phyloP scores from a whole-genome alignment of 176 grass and related monocot genomes.

The Avena sativa region DNA sequence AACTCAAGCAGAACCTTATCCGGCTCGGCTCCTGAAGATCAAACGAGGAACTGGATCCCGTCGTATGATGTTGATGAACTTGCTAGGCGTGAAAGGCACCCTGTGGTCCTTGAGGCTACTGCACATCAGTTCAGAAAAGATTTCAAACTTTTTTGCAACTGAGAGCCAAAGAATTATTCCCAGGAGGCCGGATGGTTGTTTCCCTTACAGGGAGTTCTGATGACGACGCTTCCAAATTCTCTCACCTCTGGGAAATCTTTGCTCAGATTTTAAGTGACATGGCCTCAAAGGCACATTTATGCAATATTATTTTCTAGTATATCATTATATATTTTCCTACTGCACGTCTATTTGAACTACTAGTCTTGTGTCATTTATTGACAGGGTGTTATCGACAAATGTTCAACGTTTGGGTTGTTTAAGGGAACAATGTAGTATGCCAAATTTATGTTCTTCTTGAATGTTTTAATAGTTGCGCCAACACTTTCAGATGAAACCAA shows the following conservation, averaged over 20 bases:
- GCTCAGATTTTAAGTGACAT: background rate
- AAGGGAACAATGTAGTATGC: too few species aligned
- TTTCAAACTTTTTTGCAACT: background rate
- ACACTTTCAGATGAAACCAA: too few species aligned
- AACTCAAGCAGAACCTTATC: background rate
- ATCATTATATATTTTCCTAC: background rate
- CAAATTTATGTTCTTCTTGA: too few species aligned
- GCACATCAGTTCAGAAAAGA: background rate
- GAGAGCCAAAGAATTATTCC: slow-evolving; percentile 14
- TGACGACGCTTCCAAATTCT: background rate
- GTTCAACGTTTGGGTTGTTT: too few species aligned
- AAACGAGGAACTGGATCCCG: background rate
- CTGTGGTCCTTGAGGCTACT: background rate
- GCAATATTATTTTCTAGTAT: background rate
- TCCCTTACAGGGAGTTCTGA: background rate
- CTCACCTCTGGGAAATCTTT: background rate
- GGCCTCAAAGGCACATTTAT: background rate
- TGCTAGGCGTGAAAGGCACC: background rate
- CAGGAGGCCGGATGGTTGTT: background rate
- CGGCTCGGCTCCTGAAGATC: background rate
- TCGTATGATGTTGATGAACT: background rate
- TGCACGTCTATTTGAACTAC: background rate
- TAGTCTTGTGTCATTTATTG: background rate
- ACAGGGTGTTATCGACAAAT: too few species aligned
- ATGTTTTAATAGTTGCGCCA: too few species aligned